Evolutionary conservation across 192 early-diverging fungal genomes (phyloP).

Genomic region (Radiomyces spectabilis): DNA sequence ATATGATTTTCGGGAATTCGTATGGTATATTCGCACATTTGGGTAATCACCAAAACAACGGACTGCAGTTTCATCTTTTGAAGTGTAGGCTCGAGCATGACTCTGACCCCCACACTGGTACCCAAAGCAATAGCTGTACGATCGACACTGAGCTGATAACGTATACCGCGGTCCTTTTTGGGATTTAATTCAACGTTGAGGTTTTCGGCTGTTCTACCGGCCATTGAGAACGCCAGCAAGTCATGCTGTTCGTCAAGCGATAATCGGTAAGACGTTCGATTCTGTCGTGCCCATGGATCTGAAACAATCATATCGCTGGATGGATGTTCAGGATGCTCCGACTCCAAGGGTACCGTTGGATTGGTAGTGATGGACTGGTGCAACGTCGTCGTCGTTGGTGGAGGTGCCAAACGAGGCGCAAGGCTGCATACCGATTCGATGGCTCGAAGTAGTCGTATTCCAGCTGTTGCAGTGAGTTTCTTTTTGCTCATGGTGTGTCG

Average conservation of each 20-base stretch:
- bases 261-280: not conserved
- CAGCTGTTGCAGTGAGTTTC: not conserved
- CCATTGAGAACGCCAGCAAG: slow-evolving; percentile 6
- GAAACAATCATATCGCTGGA: not conserved
- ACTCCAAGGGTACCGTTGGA: slow-evolving; percentile 1
- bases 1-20: not conserved
- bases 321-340: not conserved
- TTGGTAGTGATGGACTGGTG: not conserved
- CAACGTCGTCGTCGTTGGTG: not conserved
- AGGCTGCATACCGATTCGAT: not conserved
- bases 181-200: not conserved
- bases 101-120: slow-evolving; percentile 12
- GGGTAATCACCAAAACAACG: not conserved
- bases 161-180: not conserved
- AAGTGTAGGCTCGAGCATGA: slow-evolving; percentile 9
- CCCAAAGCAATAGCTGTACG: slow-evolving; percentile 17
- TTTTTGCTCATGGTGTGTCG: not conserved
- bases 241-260: slow-evolving; percentile 18
- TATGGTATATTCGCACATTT: slow-evolving; percentile 8
- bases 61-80: not conserved
- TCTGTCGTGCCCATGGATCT: slow-evolving; percentile 1
- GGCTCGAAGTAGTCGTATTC: slow-evolving; percentile 8
- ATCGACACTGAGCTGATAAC: slow-evolving; percentile 9
- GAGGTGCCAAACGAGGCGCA: not conserved
- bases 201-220: slow-evolving; percentile 8